These are phyloP conservation scores for Halophytophthora polymorphica DNA, from an alignment of 352 stramenopile species.

Conservation along the genomic window DNA sequence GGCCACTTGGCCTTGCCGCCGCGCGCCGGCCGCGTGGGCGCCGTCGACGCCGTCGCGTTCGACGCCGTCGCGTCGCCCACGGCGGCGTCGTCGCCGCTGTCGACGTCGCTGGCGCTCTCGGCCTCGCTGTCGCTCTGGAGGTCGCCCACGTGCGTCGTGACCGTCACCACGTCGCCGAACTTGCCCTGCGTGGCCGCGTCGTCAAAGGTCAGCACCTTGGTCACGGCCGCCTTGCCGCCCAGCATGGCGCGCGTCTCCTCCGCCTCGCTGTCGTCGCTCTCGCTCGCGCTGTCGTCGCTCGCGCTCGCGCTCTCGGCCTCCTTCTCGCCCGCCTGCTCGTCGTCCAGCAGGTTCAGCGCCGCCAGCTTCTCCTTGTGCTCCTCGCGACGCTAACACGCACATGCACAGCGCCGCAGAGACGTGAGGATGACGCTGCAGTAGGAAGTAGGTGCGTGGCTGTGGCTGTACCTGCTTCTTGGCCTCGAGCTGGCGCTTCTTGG, in stretches of 20 bases:
- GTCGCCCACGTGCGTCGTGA: constrained; percentile 79
- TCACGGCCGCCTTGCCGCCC: constrained; percentile 31
- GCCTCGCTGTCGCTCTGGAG: constrained; percentile 76
- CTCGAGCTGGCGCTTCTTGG: constrained; percentile 79
- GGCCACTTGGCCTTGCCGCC: constrained; percentile 36
- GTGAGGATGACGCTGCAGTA: too few species aligned
- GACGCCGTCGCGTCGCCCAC: constrained; percentile 49
- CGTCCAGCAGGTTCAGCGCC: constrained; percentile 50
- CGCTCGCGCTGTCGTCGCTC: constrained; percentile 27
- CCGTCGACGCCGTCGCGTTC: constrained; percentile 20
- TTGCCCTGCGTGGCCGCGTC: constrained; percentile 83
- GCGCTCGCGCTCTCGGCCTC: constrained; percentile 20
- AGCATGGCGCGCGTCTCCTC: constrained; percentile 28
- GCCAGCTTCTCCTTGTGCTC: constrained; percentile 76
- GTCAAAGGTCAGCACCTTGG: constrained; percentile 73
- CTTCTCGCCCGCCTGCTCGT: constrained; percentile 38
- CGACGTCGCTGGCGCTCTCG: constrained; percentile 45
- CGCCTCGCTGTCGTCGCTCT: constrained; percentile 28
- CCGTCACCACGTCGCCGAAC: constrained; percentile 84
- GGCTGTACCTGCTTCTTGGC: constrained; percentile 79
- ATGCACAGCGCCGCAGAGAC: too few species aligned
- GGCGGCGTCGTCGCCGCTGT: constrained; percentile 65
- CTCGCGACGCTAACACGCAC: constrained; percentile 66
- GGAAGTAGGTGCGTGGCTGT: too few species aligned
- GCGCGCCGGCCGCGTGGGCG: constrained; percentile 20